phyloP scores from a whole-genome alignment of 2,329 filamentous ascomycete genomes.

The Monilinia laxa region DNA sequence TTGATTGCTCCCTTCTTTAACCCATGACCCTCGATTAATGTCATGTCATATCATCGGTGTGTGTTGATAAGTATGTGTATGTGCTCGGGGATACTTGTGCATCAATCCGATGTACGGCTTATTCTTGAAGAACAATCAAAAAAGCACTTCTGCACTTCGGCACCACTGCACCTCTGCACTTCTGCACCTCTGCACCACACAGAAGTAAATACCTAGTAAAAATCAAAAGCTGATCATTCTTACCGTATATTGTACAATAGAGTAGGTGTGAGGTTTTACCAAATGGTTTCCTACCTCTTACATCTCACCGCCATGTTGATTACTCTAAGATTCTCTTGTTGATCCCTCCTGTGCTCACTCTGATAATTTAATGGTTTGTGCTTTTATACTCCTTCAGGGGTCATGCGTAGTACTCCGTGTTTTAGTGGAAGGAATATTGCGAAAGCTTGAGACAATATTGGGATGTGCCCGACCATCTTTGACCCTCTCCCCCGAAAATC shows the following conservation, averaged over 20 bases:
- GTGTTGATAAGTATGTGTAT: background rate
- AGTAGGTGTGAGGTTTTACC: background rate
- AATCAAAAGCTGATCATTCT: background rate
- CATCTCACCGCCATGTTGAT: constrained; percentile 16
- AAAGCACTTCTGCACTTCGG: background rate
- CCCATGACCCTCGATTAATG: background rate
- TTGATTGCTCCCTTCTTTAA: background rate
- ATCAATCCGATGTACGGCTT: constrained; percentile 3
- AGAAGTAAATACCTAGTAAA: background rate
- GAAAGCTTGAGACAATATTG: constrained; percentile 4
- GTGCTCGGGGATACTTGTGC: constrained; percentile 1
- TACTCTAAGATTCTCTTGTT: background rate
- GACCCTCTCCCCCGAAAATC: constrained; percentile 1
- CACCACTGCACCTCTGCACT: background rate
- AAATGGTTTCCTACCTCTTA: background rate
- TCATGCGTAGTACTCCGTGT: background rate
- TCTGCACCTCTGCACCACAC: background rate
- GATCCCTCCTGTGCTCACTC: constrained; percentile 9
- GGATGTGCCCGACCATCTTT: constrained; percentile 2
- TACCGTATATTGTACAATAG: background rate
- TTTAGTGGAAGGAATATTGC: constrained; percentile 4
- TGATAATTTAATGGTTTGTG: background rate
- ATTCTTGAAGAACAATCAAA: background rate
- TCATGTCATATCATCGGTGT: background rate
- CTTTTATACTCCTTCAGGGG: background rate